Evolutionary conservation across 106 monocot species (phyloP).

Genomic region (Allium fistulosum): DNA sequence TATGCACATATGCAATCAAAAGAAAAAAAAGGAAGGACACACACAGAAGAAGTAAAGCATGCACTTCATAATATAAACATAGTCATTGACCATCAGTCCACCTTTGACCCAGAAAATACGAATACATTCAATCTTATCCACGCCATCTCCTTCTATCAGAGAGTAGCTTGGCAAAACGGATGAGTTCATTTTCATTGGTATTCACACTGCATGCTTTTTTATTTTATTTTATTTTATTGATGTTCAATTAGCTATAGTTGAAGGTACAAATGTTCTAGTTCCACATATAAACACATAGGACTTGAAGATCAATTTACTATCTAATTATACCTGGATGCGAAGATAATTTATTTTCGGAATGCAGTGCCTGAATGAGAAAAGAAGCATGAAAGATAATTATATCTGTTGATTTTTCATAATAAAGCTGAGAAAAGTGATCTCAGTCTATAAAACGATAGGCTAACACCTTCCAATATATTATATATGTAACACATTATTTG

Average conservation of each 20-base stretch:
- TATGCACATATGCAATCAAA: no score
- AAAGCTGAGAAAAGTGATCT: no score
- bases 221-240: neutral
- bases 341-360: slow-evolving; percentile 33
- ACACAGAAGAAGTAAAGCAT: no score
- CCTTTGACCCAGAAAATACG: no score
- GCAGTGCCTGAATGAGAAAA: slow-evolving; percentile 39
- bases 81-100: no score
- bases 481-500: no score
- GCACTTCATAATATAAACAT: no score
- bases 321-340: slow-evolving; percentile 46
- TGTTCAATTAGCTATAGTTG: neutral
- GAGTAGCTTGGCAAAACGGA: slow-evolving; percentile 32
- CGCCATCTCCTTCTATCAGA: slow-evolving; percentile 15
- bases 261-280: neutral
- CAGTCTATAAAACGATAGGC: no score
- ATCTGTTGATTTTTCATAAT: no score
- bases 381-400: slow-evolving; percentile 24
- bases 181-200: slow-evolving; percentile 38
- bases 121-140: neutral
- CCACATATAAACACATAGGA: neutral
- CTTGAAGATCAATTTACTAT: neutral
- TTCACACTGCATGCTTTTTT: slow-evolving; percentile 22
- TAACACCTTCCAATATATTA: no score
- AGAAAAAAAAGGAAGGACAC: no score